These are phyloP conservation scores for Lactarius hatsudake DNA, from an alignment of 768 basidiomycete species.

Conservation along the genomic window DNA sequence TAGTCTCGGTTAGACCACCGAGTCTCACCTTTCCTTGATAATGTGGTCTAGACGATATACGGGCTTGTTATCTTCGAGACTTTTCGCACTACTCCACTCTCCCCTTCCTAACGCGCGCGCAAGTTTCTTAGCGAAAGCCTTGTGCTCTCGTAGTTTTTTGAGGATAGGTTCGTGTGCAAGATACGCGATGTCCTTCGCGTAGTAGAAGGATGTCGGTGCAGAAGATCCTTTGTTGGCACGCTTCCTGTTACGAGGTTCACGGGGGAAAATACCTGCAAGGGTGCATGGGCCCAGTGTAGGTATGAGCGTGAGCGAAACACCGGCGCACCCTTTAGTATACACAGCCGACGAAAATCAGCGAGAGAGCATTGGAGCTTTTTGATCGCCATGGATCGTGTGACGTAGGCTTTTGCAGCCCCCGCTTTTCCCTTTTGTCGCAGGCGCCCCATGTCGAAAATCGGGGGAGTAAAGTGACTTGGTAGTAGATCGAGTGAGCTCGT, in stretches of 20 bases:
- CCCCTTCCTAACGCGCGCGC: constrained; percentile 88
- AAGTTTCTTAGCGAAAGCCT: constrained; percentile 96
- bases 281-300: constrained; percentile 15
- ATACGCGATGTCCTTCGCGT: constrained; percentile 96
- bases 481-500: background rate
- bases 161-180: constrained; percentile 95
- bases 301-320: background rate
- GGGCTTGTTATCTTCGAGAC: constrained; percentile 89
- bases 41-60: constrained; percentile 92
- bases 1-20: background rate
- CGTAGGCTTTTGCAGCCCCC: constrained; percentile 87
- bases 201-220: constrained; percentile 97
- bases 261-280: constrained; percentile 86
- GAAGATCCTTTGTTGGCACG: constrained; percentile 97
- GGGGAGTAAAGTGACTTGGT: background rate
- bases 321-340: constrained; percentile 88
- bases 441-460: constrained; percentile 57
- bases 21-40: constrained; percentile 86
- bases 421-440: constrained; percentile 82
- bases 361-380: constrained; percentile 97
- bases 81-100: constrained; percentile 95
- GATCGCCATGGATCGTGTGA: constrained; percentile 86
- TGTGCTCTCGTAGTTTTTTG: constrained; percentile 92
- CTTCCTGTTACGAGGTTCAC: constrained; percentile 89
- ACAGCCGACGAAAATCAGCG: constrained; percentile 93